Evolutionary conservation across 225 moss, liverwort and hornwort species (phyloP), one percentile per base, ranked within the genome.

Genomic region (Marchantia polymorpha): DNA sequence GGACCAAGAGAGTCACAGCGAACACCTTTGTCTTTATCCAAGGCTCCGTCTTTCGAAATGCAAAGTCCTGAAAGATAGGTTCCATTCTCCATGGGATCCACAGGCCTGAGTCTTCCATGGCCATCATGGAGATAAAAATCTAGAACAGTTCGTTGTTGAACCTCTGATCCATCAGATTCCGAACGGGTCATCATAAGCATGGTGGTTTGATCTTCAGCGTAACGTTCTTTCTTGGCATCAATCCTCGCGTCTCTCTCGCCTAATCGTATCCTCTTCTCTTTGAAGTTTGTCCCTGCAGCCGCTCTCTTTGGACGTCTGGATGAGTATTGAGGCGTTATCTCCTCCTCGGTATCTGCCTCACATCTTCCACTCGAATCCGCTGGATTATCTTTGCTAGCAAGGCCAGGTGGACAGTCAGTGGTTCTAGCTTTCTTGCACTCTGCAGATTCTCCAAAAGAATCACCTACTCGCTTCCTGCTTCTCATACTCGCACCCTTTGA

Each of bases 41-140:
- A 1, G 6, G 81, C 54, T 63, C 84, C 84, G 12, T 69, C 52
- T 53, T 86, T 83, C 12, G 92, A 81, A 53, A 89, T n/a, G 49
- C 95, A 86, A 54, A 93, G 63, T 31, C 89, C 87, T 5, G 92
- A 88, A 22, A 91, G 81, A n/a, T 82, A 99, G 16, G 82, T 81
- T 23, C 82, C 81, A 60, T 56, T 78, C 20, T 88, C 88, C 7
- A 93, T 79, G 20, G 83, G 71, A 17, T 93, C 93, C 9, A 95
- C 69, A 0, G 87, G 87, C 55, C 77, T 65, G 23, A 76, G 60
- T 1, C 73, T 87, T 7, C 93, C 95, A 16, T 92, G 85, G 12
- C 83, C 80, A 8, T 99, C 95, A 39, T 95, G 95, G 23, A 99
- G 54, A 4, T 81, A 25, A 76, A 99, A 99, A 12, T 99, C 94